A percentile compares a stretch with the other conserved stretches of the same genome.
phyloP scores from a whole-genome alignment of 139 green algal genomes.

The Coelastrella sp. region DNA sequence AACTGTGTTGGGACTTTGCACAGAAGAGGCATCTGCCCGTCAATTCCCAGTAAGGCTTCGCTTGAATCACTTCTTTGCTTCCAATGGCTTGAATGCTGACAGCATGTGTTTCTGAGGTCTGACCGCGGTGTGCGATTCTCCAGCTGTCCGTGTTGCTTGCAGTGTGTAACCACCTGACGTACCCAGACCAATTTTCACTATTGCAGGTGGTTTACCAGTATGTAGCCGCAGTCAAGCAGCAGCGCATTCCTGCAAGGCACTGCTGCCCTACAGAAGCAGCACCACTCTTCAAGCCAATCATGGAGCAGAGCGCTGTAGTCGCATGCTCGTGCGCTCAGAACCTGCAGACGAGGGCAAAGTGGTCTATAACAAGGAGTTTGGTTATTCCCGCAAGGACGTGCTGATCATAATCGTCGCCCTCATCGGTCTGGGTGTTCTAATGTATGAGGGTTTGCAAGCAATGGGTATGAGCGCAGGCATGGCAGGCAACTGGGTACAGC shows the following conservation, averaged over 20 bases:
- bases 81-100: no score
- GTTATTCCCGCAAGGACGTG: constrained; percentile 93
- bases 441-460: constrained; percentile 91
- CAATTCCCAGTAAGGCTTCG: no score
- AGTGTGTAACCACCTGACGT: neutral
- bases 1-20: neutral
- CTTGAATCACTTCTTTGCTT: no score
- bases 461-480: constrained; percentile 78
- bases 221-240: neutral
- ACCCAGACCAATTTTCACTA: neutral
- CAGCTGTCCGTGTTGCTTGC: neutral
- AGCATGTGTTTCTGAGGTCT: no score
- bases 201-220: neutral
- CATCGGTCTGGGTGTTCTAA: constrained; percentile 77
- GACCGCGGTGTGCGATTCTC: no score
- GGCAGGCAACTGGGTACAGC: constrained; percentile 90
- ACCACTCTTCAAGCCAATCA: neutral
- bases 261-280: constrained; percentile 22
- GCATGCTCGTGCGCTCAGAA: constrained; percentile 4
- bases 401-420: constrained; percentile 86
- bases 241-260: neutral
- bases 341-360: constrained; percentile 32
- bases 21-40: neutral
- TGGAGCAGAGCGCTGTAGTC: neutral
- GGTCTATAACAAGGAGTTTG: constrained; percentile 88